phyloP scores from a whole-genome alignment of 176 grass and related monocot species.

The Raddia guianensis region DNA sequence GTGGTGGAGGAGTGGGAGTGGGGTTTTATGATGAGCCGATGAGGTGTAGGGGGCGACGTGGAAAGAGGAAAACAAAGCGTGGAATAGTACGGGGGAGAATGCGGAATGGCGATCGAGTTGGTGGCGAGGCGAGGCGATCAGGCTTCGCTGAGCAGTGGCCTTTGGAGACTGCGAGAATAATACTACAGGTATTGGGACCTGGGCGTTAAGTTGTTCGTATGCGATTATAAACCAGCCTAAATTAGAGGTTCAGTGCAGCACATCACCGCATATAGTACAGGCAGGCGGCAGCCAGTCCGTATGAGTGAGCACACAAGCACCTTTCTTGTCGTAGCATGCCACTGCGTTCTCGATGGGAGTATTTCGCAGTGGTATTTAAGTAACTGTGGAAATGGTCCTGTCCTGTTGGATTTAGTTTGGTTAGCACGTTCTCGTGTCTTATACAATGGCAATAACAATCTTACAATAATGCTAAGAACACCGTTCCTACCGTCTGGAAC shows the following conservation, averaged over 20 bases:
- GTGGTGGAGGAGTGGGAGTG: conserved; percentile 31
- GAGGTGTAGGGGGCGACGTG: conserved; percentile 28
- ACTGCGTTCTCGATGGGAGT: background rate
- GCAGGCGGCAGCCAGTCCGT: too few species aligned
- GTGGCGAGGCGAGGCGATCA: background rate
- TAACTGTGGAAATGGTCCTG: background rate
- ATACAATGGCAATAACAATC: background rate
- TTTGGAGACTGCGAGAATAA: background rate
- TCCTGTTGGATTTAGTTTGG: background rate
- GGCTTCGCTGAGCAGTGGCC: background rate
- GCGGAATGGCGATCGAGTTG: background rate
- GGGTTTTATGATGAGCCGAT: conserved; percentile 54
- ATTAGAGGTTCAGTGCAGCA: background rate
- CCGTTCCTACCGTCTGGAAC: too few species aligned
- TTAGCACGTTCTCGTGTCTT: background rate
- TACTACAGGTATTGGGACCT: conserved; percentile 9
- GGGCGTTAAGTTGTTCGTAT: background rate
- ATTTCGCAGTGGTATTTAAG: background rate
- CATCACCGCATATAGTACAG: background rate
- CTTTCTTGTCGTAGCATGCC: background rate
- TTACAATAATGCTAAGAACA: too few species aligned
- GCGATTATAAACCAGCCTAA: background rate
- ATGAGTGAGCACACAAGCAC: background rate
- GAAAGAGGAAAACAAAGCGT: conserved; percentile 28
- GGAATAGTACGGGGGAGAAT: background rate